A percentile compares a stretch with the other conserved stretches of the same genome.
Conservation (phyloP, 2,329 filamentous ascomycete species). For the Aureobasidium leucospermi region DNA sequence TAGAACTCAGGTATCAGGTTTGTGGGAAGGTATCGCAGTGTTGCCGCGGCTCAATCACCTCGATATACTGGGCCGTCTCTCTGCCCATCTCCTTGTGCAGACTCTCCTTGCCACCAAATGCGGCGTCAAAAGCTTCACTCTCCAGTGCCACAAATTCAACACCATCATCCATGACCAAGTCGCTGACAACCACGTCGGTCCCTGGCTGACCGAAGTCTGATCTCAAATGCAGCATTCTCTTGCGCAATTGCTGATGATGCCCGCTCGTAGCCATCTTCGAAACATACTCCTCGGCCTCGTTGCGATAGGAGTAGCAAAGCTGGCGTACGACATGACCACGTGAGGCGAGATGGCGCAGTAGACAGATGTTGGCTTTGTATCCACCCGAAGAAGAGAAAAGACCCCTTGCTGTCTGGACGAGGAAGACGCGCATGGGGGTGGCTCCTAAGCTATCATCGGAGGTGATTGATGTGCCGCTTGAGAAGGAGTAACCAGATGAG, state of each 20-base stretch:
- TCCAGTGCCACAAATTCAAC: background rate
- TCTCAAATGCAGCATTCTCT: background rate
- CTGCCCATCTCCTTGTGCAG: background rate
- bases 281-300: background rate
- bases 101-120: background rate
- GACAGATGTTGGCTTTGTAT: background rate
- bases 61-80: background rate
- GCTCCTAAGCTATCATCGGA: background rate
- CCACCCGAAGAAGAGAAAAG: background rate
- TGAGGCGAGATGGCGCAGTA: background rate
- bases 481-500: background rate
- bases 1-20: background rate
- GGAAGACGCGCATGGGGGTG: background rate
- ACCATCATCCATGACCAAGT: background rate
- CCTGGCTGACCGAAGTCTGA: background rate
- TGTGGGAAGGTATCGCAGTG: background rate
- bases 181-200: background rate
- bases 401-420: background rate
- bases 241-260: background rate
- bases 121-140: background rate
- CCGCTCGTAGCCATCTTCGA: background rate
- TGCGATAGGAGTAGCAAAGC: background rate
- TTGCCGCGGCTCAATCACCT: background rate
- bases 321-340: background rate
- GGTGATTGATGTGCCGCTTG: background rate